Evolutionary conservation across 1,284 basidiomycete genomes (phyloP).

Genomic region (Cutaneotrichosporon sp.): DNA sequence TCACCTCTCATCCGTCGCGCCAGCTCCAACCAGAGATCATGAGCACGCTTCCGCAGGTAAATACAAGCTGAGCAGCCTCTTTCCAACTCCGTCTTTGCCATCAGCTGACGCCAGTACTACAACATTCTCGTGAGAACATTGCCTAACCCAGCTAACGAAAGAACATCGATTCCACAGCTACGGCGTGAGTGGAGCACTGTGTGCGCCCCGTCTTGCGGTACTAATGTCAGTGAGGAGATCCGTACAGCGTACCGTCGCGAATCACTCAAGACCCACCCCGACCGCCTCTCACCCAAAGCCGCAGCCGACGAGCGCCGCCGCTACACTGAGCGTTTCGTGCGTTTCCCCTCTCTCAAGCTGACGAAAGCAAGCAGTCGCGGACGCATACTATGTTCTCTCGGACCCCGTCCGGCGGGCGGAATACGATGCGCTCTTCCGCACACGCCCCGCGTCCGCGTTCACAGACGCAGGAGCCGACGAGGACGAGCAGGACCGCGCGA

Average conservation of each 20-base stretch:
- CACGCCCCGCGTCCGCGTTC: constrained; percentile 43
- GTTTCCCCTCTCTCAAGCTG: constrained; percentile 20
- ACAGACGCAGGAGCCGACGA: constrained; percentile 38
- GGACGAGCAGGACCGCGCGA: constrained; percentile 62
- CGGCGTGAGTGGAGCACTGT: constrained; percentile 35
- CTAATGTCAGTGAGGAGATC: constrained; percentile 45
- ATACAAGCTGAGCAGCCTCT: not conserved
- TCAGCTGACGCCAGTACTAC: constrained; percentile 40
- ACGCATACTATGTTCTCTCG: constrained; percentile 94
- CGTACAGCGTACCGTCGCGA: constrained; percentile 52
- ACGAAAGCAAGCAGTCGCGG: constrained; percentile 74
- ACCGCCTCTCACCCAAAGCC: constrained; percentile 71
- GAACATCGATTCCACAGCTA: constrained; percentile 42
- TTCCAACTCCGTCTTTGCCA: not conserved
- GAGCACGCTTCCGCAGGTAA: constrained; percentile 25
- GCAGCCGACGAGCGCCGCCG: constrained; percentile 66
- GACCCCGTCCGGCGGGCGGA: constrained; percentile 73
- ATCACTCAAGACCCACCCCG: constrained; percentile 75
- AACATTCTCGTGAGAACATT: constrained; percentile 42
- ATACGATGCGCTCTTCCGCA: constrained; percentile 70
- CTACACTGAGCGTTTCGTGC: constrained; percentile 72
- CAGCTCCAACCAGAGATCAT: constrained; percentile 2
- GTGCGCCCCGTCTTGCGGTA: not conserved
- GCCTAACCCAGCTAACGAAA: constrained; percentile 18
- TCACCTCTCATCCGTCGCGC: constrained; percentile 3